Conservation (phyloP, 768 basidiomycete species). For the Leucosporidium creatinivorum region DNA sequence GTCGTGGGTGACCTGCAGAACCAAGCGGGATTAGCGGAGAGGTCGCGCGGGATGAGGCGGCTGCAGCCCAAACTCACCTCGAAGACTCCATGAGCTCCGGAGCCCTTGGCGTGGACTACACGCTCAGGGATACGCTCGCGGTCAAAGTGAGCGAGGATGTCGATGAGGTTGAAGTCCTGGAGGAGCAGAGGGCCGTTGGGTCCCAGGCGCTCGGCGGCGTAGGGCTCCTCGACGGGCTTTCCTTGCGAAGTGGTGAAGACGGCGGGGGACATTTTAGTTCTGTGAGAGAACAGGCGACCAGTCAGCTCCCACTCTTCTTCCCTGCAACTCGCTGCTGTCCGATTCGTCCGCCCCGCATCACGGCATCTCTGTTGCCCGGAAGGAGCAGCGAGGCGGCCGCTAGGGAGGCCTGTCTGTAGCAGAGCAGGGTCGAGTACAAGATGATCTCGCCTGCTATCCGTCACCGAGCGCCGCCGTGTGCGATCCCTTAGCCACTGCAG, state of each 20-base stretch:
- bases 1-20: slow-evolving; percentile 39
- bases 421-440: too few relatives aligned
- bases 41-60: background rate
- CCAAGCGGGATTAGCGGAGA: background rate
- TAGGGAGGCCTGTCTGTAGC: too few relatives aligned
- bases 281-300: too few relatives aligned
- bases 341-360: too few relatives aligned
- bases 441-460: too few relatives aligned
- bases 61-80: slow-evolving; percentile 26
- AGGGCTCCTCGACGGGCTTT: slow-evolving; percentile 61
- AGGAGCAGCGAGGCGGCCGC: too few relatives aligned
- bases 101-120: slow-evolving; percentile 81
- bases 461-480: too few relatives aligned
- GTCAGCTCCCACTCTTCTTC: background rate
- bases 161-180: slow-evolving; percentile 50
- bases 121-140: slow-evolving; percentile 45
- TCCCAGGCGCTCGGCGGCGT: slow-evolving; percentile 70
- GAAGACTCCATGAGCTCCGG: slow-evolving; percentile 48
- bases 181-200: slow-evolving; percentile 72
- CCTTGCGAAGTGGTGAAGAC: slow-evolving; percentile 82
- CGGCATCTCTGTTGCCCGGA: too few relatives aligned
- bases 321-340: background rate
- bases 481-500: too few relatives aligned
- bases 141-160: slow-evolving; percentile 59
- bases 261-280: slow-evolving; percentile 38